Percentiles rank a stretch among this genome's conserved stretches.
Evolutionary conservation across 1,139 yeast genomes (phyloP).

Genomic region (Kurtzmaniella quercitrusa): DNA sequence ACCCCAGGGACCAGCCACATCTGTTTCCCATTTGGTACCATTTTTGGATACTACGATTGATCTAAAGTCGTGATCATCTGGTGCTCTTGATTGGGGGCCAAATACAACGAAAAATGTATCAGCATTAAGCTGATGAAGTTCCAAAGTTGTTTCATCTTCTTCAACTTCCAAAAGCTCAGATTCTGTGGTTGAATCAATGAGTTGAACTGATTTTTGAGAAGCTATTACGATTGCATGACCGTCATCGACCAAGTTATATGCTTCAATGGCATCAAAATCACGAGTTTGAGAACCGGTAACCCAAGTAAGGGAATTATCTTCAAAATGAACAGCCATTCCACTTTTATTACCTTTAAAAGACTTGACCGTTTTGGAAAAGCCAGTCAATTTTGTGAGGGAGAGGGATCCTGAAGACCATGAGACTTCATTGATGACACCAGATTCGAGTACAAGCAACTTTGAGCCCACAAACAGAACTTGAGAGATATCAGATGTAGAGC

Average conservation of each 20-base stretch:
- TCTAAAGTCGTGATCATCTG: conserved; percentile 19
- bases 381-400: background rate
- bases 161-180: conserved; percentile 6
- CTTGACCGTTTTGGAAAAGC: background rate
- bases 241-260: background rate
- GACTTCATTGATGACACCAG: background rate
- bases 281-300: background rate
- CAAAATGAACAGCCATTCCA: conserved; percentile 12
- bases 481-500: background rate
- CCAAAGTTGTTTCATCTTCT: conserved; percentile 3
- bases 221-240: background rate
- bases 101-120: conserved; percentile 22
- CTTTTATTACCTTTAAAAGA: background rate
- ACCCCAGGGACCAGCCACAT: conserved; percentile 60
- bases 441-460: conserved; percentile 2
- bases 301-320: conserved; percentile 6
- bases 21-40: conserved; percentile 25
- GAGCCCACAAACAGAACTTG: background rate
- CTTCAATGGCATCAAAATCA: background rate
- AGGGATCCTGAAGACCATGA: background rate
- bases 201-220: background rate
- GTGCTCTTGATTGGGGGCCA: conserved; percentile 16
- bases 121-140: conserved; percentile 12
- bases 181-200: background rate
- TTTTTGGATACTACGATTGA: conserved; percentile 14